phyloP scores from a whole-genome alignment of 331 rosid genomes.

The Cydonia oblonga region DNA sequence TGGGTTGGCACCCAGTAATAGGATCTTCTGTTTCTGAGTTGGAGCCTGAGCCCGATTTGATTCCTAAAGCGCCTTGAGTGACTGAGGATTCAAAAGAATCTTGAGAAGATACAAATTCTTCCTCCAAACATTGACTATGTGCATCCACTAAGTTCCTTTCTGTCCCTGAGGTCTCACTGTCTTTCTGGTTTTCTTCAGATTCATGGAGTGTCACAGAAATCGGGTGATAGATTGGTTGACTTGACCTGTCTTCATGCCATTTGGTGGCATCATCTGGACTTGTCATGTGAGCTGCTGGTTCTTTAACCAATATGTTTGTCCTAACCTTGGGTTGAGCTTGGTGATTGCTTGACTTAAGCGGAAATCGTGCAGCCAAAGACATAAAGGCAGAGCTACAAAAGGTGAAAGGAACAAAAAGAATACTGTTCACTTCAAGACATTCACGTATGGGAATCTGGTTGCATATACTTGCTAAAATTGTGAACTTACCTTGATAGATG shows the following conservation, averaged over 20 bases:
- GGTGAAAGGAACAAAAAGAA: background rate
- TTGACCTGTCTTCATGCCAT: conserved; percentile 25
- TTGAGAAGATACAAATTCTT: conserved; percentile 65
- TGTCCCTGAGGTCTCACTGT: conserved; percentile 19
- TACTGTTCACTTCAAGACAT: conserved; percentile 7
- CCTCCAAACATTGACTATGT: conserved; percentile 39
- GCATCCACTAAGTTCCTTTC: conserved; percentile 11
- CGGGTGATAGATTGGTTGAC: conserved; percentile 28
- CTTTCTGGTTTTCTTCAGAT: conserved; percentile 28
- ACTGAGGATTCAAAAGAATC: conserved; percentile 65
- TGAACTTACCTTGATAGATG: conserved; percentile 78
- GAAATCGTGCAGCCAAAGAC: conserved; percentile 82
- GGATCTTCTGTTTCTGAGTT: conserved; percentile 66
- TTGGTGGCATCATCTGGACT: conserved; percentile 29
- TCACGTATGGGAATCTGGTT: conserved; percentile 4
- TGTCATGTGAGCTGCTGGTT: conserved; percentile 33
- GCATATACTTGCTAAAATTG: background rate
- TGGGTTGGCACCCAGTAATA: conserved; percentile 22
- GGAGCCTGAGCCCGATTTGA: conserved; percentile 40
- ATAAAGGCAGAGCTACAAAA: conserved; percentile 90
- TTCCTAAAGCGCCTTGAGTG: conserved; percentile 39
- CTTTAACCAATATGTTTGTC: conserved; percentile 22
- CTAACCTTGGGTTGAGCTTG: conserved; percentile 20
- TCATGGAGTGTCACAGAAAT: conserved; percentile 24
- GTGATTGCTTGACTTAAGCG: conserved; percentile 32